Percentiles rank a stretch among this genome's conserved stretches.
These are phyloP conservation scores for Plantago major DNA, from an alignment of 257 asterid species.

Conservation along the genomic window DNA sequence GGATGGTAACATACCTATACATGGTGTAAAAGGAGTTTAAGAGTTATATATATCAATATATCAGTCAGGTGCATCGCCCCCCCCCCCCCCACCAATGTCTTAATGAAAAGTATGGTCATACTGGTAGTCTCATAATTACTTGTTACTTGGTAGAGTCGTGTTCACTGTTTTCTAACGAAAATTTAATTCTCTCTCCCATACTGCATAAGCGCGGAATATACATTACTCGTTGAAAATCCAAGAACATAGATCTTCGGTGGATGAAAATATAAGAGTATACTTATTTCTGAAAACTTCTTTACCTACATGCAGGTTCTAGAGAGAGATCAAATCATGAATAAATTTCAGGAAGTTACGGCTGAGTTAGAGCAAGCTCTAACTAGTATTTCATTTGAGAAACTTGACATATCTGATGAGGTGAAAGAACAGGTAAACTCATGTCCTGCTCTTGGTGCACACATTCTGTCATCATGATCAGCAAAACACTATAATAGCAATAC, in stretches of 20 bases:
- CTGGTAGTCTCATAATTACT: no score
- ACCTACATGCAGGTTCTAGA: conserved; percentile 71
- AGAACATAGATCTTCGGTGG: neutral
- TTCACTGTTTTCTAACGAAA: neutral
- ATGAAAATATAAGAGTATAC: no score
- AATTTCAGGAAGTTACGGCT: conserved; percentile 72
- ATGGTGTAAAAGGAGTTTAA: no score
- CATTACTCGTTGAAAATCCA: conserved; percentile 6
- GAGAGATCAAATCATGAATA: conserved; percentile 66
- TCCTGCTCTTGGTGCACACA: conserved; percentile 10
- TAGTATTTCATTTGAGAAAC: conserved; percentile 70
- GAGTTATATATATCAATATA: no score
- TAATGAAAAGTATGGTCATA: no score
- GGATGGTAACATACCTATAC: no score
- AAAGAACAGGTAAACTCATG: conserved; percentile 70
- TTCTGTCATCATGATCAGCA: neutral
- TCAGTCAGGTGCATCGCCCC: no score
- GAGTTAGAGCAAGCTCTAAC: conserved; percentile 79
- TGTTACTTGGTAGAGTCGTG: no score
- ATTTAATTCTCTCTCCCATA: neutral
- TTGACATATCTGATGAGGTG: conserved; percentile 93
- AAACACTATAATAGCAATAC: conserved; percentile 1
- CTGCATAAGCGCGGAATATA: neutral
- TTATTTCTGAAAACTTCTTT: conserved; percentile 9
- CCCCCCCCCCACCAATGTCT: no score